phyloP scores from a whole-genome alignment of 2,329 filamentous ascomycete genomes.

The Hypoxylon sp. region DNA sequence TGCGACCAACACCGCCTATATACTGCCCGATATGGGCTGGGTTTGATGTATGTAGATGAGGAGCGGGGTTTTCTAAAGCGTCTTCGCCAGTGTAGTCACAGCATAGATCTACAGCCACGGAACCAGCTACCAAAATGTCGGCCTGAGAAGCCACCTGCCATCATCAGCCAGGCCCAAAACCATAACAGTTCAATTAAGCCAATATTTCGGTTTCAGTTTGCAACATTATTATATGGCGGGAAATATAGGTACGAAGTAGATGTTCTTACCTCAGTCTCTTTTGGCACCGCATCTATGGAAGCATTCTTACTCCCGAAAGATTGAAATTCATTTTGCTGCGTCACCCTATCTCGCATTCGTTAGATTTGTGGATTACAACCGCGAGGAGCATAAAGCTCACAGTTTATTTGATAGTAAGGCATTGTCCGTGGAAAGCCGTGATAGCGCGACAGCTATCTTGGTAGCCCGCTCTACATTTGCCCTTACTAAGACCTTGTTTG shows the following conservation, averaged over 20 bases:
- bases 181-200: neutral
- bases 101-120: slow-evolving; percentile 87
- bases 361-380: slow-evolving; percentile 36
- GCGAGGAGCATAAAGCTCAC: slow-evolving; percentile 52
- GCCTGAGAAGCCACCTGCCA: slow-evolving; percentile 54
- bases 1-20: slow-evolving; percentile 91
- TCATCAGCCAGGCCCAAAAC: slow-evolving; percentile 36
- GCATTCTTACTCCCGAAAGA: slow-evolving; percentile 27
- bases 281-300: slow-evolving; percentile 31
- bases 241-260: slow-evolving; percentile 12
- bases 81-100: slow-evolving; percentile 76
- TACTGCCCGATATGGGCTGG: slow-evolving; percentile 84
- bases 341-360: slow-evolving; percentile 47
- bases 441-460: slow-evolving; percentile 69
- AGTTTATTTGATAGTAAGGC: slow-evolving; percentile 44
- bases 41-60: slow-evolving; percentile 85
- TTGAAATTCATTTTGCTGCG: slow-evolving; percentile 33
- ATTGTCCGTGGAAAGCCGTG: slow-evolving; percentile 59
- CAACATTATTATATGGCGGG: neutral
- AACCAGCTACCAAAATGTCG: slow-evolving; percentile 90
- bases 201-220: neutral
- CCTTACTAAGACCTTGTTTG: slow-evolving; percentile 77
- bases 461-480: slow-evolving; percentile 70
- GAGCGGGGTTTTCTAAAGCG: slow-evolving; percentile 54
- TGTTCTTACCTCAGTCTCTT: slow-evolving; percentile 46